Percentiles rank a stretch among this genome's conserved stretches.
phyloP scores from a whole-genome alignment of 2,329 filamentous ascomycete genomes.

The Dissoconium aciculare region DNA sequence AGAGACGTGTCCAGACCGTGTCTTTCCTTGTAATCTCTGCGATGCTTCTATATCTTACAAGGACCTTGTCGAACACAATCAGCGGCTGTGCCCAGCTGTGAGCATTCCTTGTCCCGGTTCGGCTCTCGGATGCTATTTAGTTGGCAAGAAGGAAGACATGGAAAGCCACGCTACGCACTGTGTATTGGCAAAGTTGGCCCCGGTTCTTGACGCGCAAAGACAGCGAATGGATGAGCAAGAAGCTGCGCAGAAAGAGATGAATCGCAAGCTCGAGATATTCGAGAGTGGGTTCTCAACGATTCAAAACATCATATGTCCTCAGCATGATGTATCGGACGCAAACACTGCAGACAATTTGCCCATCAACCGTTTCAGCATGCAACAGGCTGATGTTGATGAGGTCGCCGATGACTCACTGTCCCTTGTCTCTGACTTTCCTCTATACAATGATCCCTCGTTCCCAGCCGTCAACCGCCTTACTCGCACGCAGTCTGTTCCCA shows the following conservation, averaged over 20 bases:
- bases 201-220: constrained; percentile 30
- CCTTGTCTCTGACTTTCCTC: too few species aligned
- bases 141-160: constrained; percentile 26
- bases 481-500: too few species aligned
- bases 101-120: constrained; percentile 30
- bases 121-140: constrained; percentile 30
- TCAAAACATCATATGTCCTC: constrained; percentile 26
- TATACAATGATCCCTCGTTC: constrained; percentile 6
- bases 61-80: constrained; percentile 28
- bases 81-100: constrained; percentile 28
- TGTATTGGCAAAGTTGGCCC: constrained; percentile 33
- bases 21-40: constrained; percentile 31
- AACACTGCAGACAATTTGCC: neutral
- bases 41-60: constrained; percentile 27
- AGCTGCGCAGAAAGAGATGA: constrained; percentile 28
- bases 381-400: constrained; percentile 9
- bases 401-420: neutral
- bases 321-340: neutral
- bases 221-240: constrained; percentile 31
- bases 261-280: constrained; percentile 30
- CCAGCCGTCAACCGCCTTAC: constrained; percentile 10
- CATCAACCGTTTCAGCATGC: neutral
- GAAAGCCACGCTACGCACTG: constrained; percentile 28
- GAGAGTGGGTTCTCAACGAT: constrained; percentile 31
- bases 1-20: constrained; percentile 36